These are phyloP conservation scores for Musa schizocarpa DNA, from an alignment of 176 grass and related monocot species.

Conservation along the genomic window DNA sequence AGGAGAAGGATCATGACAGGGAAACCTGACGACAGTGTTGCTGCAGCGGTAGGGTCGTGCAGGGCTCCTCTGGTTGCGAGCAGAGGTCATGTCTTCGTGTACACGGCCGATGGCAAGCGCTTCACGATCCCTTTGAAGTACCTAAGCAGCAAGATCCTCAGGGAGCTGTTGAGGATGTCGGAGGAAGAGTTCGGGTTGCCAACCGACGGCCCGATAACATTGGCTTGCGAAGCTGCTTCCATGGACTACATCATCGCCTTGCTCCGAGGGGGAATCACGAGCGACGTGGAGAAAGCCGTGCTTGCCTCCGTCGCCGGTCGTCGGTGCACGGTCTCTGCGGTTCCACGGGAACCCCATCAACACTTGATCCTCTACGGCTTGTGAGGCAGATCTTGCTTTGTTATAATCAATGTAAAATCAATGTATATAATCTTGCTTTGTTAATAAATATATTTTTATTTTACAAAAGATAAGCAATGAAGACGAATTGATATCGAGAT, in stretches of 20 bases:
- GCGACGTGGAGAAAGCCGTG: constrained; percentile 23
- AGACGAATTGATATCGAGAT: too few relatives aligned
- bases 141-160: constrained; percentile 22
- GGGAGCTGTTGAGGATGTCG: constrained; percentile 27
- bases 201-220: constrained; percentile 26
- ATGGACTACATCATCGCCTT: constrained; percentile 27
- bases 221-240: constrained; percentile 27
- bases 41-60: background rate
- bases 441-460: too few relatives aligned
- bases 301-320: constrained; percentile 2
- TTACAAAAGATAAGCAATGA: too few relatives aligned
- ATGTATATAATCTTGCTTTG: too few relatives aligned
- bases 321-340: background rate
- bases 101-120: constrained; percentile 25
- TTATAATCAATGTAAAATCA: too few relatives aligned
- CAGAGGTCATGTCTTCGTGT: constrained; percentile 36
- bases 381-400: too few relatives aligned
- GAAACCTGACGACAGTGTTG: constrained; percentile 3
- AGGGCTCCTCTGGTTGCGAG: background rate
- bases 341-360: too few relatives aligned
- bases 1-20: constrained; percentile 11
- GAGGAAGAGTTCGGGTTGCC: constrained; percentile 35
- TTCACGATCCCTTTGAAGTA: constrained; percentile 31
- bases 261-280: constrained; percentile 13
- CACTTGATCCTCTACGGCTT: too few relatives aligned